Evolutionary conservation across 148 eudicot species (phyloP).

Genomic region (Chenopodium berlandieri): DNA sequence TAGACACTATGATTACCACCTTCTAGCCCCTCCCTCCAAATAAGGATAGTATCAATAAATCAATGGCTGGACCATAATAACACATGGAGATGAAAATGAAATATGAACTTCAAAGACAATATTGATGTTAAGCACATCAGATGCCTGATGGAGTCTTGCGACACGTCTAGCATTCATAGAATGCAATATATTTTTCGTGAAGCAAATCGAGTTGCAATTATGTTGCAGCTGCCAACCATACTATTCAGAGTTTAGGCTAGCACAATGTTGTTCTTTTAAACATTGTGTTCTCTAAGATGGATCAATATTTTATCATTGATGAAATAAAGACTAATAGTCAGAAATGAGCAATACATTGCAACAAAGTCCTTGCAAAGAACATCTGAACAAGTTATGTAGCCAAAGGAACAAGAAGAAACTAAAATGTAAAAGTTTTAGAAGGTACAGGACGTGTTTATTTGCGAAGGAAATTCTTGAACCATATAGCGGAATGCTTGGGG

Average conservation of each 20-base stretch:
- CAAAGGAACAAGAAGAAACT: not conserved
- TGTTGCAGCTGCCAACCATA: not conserved
- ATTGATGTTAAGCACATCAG: not conserved
- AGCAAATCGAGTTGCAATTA: not conserved
- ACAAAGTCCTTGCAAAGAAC: not conserved
- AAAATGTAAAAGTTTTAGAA: not conserved
- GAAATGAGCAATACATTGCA: not conserved
- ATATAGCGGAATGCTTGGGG: slow-evolving; percentile 39
- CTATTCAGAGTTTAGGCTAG: not conserved
- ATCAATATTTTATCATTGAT: too few species aligned
- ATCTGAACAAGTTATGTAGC: not conserved
- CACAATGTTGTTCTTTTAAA: not conserved
- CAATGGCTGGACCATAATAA: not conserved
- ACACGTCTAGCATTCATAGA: too few species aligned
- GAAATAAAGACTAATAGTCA: not conserved
- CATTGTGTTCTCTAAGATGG: not conserved
- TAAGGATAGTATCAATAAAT: not conserved
- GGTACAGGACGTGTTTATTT: not conserved
- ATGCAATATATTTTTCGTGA: not conserved
- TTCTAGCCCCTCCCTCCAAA: not conserved
- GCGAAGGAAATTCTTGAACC: slow-evolving; percentile 37
- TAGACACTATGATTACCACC: slow-evolving; percentile 5
- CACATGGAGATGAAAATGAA: not conserved
- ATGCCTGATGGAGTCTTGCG: not conserved
- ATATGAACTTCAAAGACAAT: not conserved